phyloP scores from a whole-genome alignment of 2,329 filamentous ascomycete genomes.

The Chaetomiaceae sp. region DNA sequence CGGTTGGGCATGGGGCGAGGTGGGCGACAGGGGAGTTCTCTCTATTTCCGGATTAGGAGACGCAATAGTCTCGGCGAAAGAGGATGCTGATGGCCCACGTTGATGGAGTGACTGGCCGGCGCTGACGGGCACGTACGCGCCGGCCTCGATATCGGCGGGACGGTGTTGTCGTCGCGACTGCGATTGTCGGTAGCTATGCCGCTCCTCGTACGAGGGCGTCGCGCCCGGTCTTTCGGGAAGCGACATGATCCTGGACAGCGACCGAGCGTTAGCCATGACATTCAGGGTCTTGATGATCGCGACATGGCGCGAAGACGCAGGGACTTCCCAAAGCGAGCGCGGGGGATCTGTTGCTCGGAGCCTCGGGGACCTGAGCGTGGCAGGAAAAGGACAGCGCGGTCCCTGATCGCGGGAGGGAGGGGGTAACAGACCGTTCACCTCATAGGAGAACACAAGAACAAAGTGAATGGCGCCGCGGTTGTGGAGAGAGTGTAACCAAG shows the following conservation, averaged over 20 bases:
- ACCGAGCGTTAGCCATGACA: conserved; percentile 22
- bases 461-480: conserved; percentile 11
- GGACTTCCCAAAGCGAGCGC: conserved; percentile 17
- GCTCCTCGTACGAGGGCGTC: conserved; percentile 56
- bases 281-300: neutral
- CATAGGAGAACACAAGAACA: neutral
- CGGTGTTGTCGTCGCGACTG: conserved; percentile 59
- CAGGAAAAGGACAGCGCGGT: neutral
- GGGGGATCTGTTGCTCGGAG: conserved; percentile 5
- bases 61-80: conserved; percentile 54
- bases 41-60: conserved; percentile 55
- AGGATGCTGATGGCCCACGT: conserved; percentile 54
- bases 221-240: conserved; percentile 62
- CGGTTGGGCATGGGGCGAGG: conserved; percentile 33
- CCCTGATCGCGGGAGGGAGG: neutral
- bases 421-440: conserved; percentile 11
- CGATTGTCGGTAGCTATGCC: conserved; percentile 63
- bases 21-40: conserved; percentile 50
- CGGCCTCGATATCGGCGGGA: conserved; percentile 67
- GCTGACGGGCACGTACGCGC: conserved; percentile 45
- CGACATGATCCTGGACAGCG: conserved; percentile 50
- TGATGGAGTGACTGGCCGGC: conserved; percentile 42
- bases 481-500: neutral
- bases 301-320: conserved; percentile 2
- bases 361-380: conserved; percentile 2